Conservation (phyloP, 495 filamentous ascomycete species). For the Immersiella caudata region DNA sequence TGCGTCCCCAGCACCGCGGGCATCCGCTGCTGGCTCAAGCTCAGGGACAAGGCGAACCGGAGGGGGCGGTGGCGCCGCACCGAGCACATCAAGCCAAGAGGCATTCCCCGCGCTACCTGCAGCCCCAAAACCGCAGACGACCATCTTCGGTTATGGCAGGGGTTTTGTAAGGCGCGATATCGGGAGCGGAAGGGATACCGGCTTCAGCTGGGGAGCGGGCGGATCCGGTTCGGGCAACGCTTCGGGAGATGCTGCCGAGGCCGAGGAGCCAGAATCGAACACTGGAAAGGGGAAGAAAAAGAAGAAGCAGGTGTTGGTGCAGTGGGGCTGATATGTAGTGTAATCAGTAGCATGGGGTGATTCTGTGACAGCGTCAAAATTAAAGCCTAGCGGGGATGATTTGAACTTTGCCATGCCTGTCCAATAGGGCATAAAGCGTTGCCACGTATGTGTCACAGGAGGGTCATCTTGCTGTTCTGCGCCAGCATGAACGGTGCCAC, state of each 20-base stretch:
- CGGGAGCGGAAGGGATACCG: constrained; percentile 41
- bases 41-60: constrained; percentile 14
- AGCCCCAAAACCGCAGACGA: constrained; percentile 74
- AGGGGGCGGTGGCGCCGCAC: constrained; percentile 13
- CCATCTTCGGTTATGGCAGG: constrained; percentile 77
- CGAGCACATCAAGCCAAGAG: constrained; percentile 42
- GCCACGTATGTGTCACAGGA: no score
- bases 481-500: no score
- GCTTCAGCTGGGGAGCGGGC: constrained; percentile 45
- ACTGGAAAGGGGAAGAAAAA: constrained; percentile 64
- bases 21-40: background rate
- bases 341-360: background rate
- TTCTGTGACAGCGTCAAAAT: no score
- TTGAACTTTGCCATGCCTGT: no score
- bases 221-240: constrained; percentile 12
- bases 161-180: constrained; percentile 70
- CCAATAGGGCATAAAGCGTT: no score
- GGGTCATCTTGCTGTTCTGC: no score
- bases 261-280: constrained; percentile 37
- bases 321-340: constrained; percentile 47
- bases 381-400: no score
- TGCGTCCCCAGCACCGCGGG: constrained; percentile 17
- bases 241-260: constrained; percentile 6
- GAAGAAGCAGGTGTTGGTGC: constrained; percentile 77
- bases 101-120: constrained; percentile 83